phyloP scores from a whole-genome alignment of 441 rosid species.

The Breynia disticha region DNA sequence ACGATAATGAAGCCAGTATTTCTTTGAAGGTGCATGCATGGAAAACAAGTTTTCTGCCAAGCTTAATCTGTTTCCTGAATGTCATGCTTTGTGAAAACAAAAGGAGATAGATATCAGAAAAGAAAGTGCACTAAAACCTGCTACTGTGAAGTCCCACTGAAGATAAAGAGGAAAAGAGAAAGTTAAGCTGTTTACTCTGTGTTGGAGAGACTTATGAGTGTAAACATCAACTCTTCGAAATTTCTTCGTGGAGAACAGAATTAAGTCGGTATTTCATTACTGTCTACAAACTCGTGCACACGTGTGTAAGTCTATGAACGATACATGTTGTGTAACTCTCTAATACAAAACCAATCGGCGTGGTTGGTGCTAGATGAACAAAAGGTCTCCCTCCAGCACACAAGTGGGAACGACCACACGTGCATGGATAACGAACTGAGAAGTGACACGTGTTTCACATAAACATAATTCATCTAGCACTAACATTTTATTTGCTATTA shows the following conservation, averaged over 20 bases:
- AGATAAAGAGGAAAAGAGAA: slow-evolving; percentile 1
- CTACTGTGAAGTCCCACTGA: slow-evolving; percentile 13
- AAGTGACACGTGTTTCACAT: slow-evolving; percentile 2
- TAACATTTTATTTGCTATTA: background rate
- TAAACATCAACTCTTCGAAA: no score
- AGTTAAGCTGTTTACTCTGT: background rate
- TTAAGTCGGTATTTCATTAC: no score
- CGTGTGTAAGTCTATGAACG: no score
- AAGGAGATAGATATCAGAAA: background rate
- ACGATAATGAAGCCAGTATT: background rate
- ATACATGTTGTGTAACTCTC: no score
- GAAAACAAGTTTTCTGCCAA: background rate
- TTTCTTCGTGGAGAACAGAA: no score
- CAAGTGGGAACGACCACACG: slow-evolving; percentile 16
- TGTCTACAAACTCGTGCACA: no score
- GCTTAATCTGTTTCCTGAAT: background rate
- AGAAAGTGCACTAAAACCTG: background rate
- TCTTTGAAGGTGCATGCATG: background rate
- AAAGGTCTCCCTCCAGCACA: background rate
- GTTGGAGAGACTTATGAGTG: background rate
- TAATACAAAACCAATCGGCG: no score
- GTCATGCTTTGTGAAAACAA: background rate
- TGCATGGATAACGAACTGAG: background rate
- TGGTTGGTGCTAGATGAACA: slow-evolving; percentile 9
- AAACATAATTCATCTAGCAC: background rate